phyloP scores from a whole-genome alignment of 495 filamentous ascomycete species.

The Penicillium angulare region DNA sequence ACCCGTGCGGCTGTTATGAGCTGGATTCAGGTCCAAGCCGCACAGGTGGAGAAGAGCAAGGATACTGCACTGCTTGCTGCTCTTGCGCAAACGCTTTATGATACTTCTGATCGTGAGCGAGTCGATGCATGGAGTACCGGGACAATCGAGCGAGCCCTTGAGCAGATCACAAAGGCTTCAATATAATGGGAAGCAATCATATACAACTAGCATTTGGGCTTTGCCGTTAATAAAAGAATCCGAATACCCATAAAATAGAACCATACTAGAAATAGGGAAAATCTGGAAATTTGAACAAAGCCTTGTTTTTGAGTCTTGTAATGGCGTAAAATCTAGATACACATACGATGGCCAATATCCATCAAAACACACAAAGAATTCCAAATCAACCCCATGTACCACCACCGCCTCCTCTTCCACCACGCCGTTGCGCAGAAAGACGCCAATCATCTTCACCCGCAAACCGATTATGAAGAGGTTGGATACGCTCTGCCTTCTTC shows the following conservation, averaged over 20 bases:
- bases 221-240: too few relatives aligned
- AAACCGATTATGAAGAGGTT: slow-evolving; percentile 91
- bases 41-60: slow-evolving; percentile 40
- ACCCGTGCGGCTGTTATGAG: slow-evolving; percentile 78
- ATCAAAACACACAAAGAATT: not conserved
- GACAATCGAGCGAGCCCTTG: slow-evolving; percentile 31
- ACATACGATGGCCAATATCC: not conserved
- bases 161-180: slow-evolving; percentile 24
- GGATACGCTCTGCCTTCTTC: slow-evolving; percentile 91
- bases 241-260: too few relatives aligned
- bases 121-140: slow-evolving; percentile 66
- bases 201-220: too few relatives aligned
- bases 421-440: slow-evolving; percentile 81
- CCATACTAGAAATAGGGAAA: too few relatives aligned
- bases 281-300: too few relatives aligned
- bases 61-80: slow-evolving; percentile 50
- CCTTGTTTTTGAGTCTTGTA: too few relatives aligned
- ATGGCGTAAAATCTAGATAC: not conserved
- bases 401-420: slow-evolving; percentile 85
- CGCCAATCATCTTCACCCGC: slow-evolving; percentile 92
- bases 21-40: slow-evolving; percentile 69
- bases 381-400: slow-evolving; percentile 83
- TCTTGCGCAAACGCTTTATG: slow-evolving; percentile 61
- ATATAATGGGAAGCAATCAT: not conserved
- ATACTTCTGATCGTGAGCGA: slow-evolving; percentile 66